Percentiles rank a stretch among this genome's conserved stretches.
These are phyloP conservation scores for Hypoxylon sp. DNA, from an alignment of 2,329 filamentous ascomycete species.

Conservation along the genomic window DNA sequence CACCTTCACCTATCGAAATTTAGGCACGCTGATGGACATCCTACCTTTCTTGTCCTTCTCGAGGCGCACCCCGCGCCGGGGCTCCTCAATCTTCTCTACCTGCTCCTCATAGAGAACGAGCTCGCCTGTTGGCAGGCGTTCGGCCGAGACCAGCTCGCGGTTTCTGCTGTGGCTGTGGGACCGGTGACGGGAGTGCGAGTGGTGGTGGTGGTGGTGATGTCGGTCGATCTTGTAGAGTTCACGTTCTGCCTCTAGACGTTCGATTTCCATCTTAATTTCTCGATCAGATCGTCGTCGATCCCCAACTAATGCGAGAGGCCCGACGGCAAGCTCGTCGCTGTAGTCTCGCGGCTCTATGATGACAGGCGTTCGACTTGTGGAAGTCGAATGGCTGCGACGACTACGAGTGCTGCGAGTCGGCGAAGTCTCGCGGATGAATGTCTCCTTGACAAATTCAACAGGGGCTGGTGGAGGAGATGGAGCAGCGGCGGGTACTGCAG, in stretches of 20 bases:
- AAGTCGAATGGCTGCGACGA: constrained; percentile 46
- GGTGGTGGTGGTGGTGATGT: constrained; percentile 41
- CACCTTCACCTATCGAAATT: constrained; percentile 66
- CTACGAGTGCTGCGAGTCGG: constrained; percentile 50
- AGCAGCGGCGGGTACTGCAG: constrained; percentile 46
- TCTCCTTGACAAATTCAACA: constrained; percentile 54
- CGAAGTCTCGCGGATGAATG: constrained; percentile 59
- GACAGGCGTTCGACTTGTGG: constrained; percentile 49
- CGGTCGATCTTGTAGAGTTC: constrained; percentile 36
- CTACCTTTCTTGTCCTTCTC: constrained; percentile 96
- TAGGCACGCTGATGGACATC: constrained; percentile 84
- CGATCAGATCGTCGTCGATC: constrained; percentile 58
- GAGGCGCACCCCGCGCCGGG: constrained; percentile 69
- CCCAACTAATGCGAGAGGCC: constrained; percentile 53
- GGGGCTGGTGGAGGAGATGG: constrained; percentile 45
- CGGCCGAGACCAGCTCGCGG: constrained; percentile 63
- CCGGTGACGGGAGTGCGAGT: constrained; percentile 44
- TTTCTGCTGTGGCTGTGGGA: constrained; percentile 54
- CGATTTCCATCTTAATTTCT: constrained; percentile 77
- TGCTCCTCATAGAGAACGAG: constrained; percentile 70
- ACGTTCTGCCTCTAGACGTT: constrained; percentile 72
- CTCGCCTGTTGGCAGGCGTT: constrained; percentile 67
- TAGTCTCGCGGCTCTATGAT: constrained; percentile 54
- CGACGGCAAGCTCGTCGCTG: constrained; percentile 48
- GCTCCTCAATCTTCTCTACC: constrained; percentile 64